A percentile compares a stretch with the other conserved stretches of the same genome.
Evolutionary conservation across 148 eudicot genomes (phyloP).

Genomic region (Heliosperma pusillum): DNA sequence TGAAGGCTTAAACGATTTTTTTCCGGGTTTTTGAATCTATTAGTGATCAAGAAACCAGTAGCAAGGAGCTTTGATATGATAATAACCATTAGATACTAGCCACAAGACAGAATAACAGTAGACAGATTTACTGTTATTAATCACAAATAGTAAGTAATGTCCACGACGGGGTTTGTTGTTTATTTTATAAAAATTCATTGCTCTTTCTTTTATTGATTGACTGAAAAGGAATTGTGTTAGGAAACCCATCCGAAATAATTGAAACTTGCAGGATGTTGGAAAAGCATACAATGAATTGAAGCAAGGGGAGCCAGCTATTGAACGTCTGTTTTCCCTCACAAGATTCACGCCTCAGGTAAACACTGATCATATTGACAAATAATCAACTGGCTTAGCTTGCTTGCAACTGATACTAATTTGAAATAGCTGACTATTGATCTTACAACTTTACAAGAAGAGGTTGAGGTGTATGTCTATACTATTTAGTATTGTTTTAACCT

Average conservation of each 20-base stretch:
- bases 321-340: conserved; percentile 81
- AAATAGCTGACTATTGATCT: not conserved
- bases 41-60: not conserved
- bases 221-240: conserved; percentile 28
- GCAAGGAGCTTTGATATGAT: conserved; percentile 5
- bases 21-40: not conserved
- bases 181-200: conserved; percentile 3
- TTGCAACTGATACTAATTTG: not conserved
- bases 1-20: not conserved
- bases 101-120: not conserved
- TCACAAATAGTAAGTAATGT: not conserved
- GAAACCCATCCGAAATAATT: conserved; percentile 31
- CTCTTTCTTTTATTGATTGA: conserved; percentile 24
- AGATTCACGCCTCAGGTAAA: conserved; percentile 60
- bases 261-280: conserved; percentile 75
- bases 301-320: conserved; percentile 96
- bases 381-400: not conserved
- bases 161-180: not conserved
- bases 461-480: not conserved
- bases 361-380: conserved; percentile 6
- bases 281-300: conserved; percentile 94
- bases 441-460: not conserved
- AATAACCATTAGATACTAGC: not conserved
- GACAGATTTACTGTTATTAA: not conserved
- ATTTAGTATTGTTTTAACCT: not conserved